These are phyloP conservation scores for Phaseolus lunatus DNA, from an alignment of 306 rosid species.

Conservation along the genomic window DNA sequence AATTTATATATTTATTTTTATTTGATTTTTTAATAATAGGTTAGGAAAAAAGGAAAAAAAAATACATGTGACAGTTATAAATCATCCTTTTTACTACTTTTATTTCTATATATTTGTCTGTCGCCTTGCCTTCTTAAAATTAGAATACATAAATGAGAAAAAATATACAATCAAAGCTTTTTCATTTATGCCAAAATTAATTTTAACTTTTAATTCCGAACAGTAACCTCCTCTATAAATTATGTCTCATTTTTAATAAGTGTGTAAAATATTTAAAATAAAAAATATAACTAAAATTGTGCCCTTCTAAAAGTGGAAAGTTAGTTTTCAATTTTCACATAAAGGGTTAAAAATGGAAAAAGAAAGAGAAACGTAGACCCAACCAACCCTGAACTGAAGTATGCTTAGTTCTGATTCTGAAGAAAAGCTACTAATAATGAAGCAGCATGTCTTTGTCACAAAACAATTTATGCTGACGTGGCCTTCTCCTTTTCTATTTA, in stretches of 20 bases:
- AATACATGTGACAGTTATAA: too few species aligned
- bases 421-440: not conserved
- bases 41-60: too few species aligned
- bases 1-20: too few species aligned
- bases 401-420: constrained; percentile 37
- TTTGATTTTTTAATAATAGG: too few species aligned
- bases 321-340: not conserved
- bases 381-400: constrained; percentile 24
- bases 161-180: too few species aligned
- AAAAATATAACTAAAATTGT: not conserved
- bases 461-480: constrained; percentile 34
- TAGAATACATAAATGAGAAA: too few species aligned
- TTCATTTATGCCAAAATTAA: too few species aligned
- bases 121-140: too few species aligned
- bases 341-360: not conserved
- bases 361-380: not conserved
- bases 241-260: not conserved
- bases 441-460: constrained; percentile 2
- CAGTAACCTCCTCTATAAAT: not conserved
- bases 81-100: too few species aligned
- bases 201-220: too few species aligned
- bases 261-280: too few species aligned
- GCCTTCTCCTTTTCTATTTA: not conserved
- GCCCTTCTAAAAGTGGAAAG: not conserved
- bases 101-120: too few species aligned